Evolutionary conservation across 129 eudicot genomes (phyloP).

Genomic region (carrot (Daucus carota)): DNA sequence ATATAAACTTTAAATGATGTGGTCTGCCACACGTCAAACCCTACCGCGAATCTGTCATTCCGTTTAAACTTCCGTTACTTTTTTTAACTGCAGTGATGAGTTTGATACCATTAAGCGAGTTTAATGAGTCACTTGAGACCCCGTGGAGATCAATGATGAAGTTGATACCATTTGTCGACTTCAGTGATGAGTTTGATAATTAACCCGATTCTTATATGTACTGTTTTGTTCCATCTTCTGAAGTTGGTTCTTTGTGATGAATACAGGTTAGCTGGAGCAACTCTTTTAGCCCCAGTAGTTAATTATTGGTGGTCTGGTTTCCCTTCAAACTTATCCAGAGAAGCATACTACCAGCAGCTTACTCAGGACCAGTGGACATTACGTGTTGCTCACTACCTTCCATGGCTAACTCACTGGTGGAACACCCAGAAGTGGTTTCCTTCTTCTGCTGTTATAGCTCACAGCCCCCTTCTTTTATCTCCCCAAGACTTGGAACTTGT

Average conservation of each 20-base stretch:
- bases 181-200: no score
- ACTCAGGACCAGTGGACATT: slow-evolving; percentile 38
- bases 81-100: no score
- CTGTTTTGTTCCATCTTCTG: background rate
- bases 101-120: no score
- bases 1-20: no score
- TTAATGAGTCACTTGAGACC: no score
- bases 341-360: slow-evolving; percentile 18
- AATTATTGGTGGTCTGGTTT: slow-evolving; percentile 45
- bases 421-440: slow-evolving; percentile 42
- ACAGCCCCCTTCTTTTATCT: slow-evolving; percentile 5
- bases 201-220: background rate
- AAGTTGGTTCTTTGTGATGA: slow-evolving; percentile 1
- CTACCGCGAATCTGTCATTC: no score
- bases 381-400: slow-evolving; percentile 37
- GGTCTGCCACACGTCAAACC: no score
- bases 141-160: no score
- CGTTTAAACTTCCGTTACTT: no score
- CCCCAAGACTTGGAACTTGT: slow-evolving; percentile 15
- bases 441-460: slow-evolving; percentile 17
- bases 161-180: no score
- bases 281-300: slow-evolving; percentile 30
- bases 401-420: slow-evolving; percentile 54
- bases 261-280: slow-evolving; percentile 40
- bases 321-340: slow-evolving; percentile 22